A percentile compares a stretch with the other conserved stretches of the same genome.
These are phyloP conservation scores for Acrocalymma vagum DNA, from an alignment of 2,329 filamentous ascomycete genomes.

Conservation along the genomic window DNA sequence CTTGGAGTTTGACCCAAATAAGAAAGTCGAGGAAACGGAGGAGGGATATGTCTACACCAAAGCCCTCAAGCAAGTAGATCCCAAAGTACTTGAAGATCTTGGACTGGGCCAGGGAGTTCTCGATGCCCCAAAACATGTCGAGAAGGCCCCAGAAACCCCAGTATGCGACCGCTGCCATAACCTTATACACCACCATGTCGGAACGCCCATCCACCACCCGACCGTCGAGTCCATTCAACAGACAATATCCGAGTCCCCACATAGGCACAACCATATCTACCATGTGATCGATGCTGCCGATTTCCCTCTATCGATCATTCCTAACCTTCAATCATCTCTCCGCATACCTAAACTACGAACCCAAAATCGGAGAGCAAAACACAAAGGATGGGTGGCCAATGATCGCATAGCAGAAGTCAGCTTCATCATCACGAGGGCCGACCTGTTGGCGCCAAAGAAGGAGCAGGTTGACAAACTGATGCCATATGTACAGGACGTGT, in stretches of 20 bases:
- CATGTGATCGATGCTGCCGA: constrained; percentile 95
- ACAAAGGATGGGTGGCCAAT: constrained; percentile 70
- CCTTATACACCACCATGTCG: constrained; percentile 77
- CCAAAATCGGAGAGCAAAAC: constrained; percentile 78
- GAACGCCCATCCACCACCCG: constrained; percentile 79
- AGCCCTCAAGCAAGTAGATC: constrained; percentile 40
- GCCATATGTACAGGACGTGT: constrained; percentile 80
- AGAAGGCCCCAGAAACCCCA: constrained; percentile 52
- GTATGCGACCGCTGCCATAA: constrained; percentile 90
- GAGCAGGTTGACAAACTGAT: constrained; percentile 85
- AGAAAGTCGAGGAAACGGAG: constrained; percentile 25
- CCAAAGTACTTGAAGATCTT: constrained; percentile 36
- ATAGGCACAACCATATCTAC: constrained; percentile 93
- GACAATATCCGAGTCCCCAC: constrained; percentile 86
- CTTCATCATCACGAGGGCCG: constrained; percentile 89
- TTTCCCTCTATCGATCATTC: constrained; percentile 92
- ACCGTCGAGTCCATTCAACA: constrained; percentile 81
- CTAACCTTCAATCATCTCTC: constrained; percentile 75
- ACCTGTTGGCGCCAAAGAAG: constrained; percentile 84
- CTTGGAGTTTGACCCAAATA: constrained; percentile 35
- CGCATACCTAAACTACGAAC: constrained; percentile 78
- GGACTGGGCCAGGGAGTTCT: constrained; percentile 30
- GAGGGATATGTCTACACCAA: constrained; percentile 49
- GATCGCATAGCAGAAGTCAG: constrained; percentile 77
- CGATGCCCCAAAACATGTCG: constrained; percentile 14